Evolutionary conservation across 2,329 filamentous ascomycete genomes (phyloP).

Genomic region (Fusarium sublunatum): DNA sequence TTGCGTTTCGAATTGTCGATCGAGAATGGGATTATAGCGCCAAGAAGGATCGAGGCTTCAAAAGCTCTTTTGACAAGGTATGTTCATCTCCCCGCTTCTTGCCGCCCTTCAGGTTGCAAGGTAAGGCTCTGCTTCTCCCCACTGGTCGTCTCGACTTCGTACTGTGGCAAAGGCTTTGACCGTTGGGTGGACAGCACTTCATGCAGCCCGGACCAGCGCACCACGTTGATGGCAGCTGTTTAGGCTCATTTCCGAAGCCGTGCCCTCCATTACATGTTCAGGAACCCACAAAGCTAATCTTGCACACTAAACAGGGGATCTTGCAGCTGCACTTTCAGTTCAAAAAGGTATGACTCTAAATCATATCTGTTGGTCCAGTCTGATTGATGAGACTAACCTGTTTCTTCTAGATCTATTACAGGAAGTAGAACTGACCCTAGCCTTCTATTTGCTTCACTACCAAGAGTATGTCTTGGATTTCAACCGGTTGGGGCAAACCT

Average conservation of each 20-base stretch:
- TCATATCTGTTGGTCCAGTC: conserved; percentile 3
- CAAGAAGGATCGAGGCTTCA: conserved; percentile 93
- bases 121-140: conserved; percentile 22
- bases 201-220: conserved; percentile 24
- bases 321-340: conserved; percentile 98
- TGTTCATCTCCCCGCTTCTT: conserved; percentile 47
- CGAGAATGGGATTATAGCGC: conserved; percentile 99
- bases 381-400: conserved; percentile 39
- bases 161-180: conserved; percentile 18
- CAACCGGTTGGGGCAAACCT: conserved; percentile 14
- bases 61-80: conserved; percentile 97
- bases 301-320: conserved; percentile 73
- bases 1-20: conserved; percentile 97
- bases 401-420: conserved; percentile 63
- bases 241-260: conserved; percentile 14
- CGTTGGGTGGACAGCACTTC: conserved; percentile 22
- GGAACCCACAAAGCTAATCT: conserved; percentile 34
- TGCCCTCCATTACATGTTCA: conserved; percentile 14
- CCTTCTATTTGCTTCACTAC: conserved; percentile 1
- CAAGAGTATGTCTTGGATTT: conserved; percentile 6
- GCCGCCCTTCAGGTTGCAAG: conserved; percentile 27
- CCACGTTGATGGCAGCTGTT: conserved; percentile 24
- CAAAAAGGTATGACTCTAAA: conserved; percentile 78
- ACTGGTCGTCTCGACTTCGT: conserved; percentile 20
- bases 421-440: conserved; percentile 56